These are phyloP conservation scores for Eimeria necatrix DNA, from an alignment of 169 alveolate genomes.

Conservation along the genomic window DNA sequence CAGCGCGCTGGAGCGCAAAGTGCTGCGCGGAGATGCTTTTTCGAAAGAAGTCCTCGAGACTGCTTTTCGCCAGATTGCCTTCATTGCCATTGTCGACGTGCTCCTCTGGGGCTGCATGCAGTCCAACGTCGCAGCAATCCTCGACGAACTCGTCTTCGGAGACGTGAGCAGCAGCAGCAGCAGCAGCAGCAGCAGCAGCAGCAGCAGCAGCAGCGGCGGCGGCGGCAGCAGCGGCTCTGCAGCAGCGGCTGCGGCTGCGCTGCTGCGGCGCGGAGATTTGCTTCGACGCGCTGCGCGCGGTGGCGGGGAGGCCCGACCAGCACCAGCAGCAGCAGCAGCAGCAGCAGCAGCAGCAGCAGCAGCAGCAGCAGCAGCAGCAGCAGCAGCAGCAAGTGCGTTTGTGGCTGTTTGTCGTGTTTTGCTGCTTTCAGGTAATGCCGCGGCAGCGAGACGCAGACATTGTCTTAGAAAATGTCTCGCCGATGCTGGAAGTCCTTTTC, in stretches of 20 bases:
- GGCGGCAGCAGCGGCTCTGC: too few species aligned
- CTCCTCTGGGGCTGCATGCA: conserved; percentile 90
- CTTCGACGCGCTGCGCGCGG: too few species aligned
- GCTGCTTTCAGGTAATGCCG: conserved; percentile 58
- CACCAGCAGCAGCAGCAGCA: too few species aligned
- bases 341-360: background rate
- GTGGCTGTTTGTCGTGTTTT: background rate
- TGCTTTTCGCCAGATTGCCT: conserved; percentile 89
- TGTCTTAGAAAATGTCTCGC: conserved; percentile 83
- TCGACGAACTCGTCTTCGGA: conserved; percentile 86
- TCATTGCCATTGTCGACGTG: conserved; percentile 88
- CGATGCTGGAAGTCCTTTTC: conserved; percentile 85
- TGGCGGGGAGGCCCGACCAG: too few species aligned
- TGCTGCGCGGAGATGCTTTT: conserved; percentile 87
- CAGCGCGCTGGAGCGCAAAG: conserved; percentile 84
- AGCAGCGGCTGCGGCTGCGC: too few species aligned
- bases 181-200: background rate
- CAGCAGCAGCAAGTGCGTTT: background rate
- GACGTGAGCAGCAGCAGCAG: conserved; percentile 80
- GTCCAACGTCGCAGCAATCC: conserved; percentile 87
- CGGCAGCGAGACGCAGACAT: conserved; percentile 60
- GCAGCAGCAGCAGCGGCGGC: background rate
- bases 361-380: too few species aligned
- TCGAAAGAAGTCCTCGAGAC: conserved; percentile 88
- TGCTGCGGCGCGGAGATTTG: too few species aligned